A percentile compares a stretch with the other conserved stretches of the same genome.
These are phyloP conservation scores for Bothriochloa decipiens DNA, from an alignment of 176 grass and related monocot genomes.

Conservation along the genomic window DNA sequence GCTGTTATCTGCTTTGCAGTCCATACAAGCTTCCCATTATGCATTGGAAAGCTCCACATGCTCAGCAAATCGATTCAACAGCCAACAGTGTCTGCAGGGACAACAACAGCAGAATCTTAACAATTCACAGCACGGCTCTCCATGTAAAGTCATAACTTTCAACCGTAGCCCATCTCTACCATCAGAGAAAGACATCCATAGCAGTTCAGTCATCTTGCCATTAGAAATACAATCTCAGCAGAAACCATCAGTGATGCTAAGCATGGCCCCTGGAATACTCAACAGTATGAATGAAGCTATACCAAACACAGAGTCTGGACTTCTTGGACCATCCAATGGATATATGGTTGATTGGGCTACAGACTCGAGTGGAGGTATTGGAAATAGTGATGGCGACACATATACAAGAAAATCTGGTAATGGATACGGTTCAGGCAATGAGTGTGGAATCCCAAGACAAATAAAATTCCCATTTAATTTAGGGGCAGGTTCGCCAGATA, in stretches of 20 bases:
- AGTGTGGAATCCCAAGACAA: constrained; percentile 35
- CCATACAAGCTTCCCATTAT: constrained; percentile 51
- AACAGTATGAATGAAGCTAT: constrained; percentile 43
- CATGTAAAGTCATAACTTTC: constrained; percentile 48
- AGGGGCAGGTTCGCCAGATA: constrained; percentile 53
- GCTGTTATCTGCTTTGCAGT: constrained; percentile 45
- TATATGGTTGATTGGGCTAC: constrained; percentile 42
- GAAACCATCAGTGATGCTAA: constrained; percentile 56
- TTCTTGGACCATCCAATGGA: constrained; percentile 42
- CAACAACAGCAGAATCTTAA: constrained; percentile 36
- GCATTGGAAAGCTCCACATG: constrained; percentile 55
- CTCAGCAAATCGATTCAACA: constrained; percentile 44
- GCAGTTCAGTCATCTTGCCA: constrained; percentile 46
- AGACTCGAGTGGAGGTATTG: constrained; percentile 34
- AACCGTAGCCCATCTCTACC: constrained; percentile 34
- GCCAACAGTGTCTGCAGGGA: constrained; percentile 40
- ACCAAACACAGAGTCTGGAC: constrained; percentile 41
- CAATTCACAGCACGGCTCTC: constrained; percentile 49
- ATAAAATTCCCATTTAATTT: constrained; percentile 64
- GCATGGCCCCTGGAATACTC: constrained; percentile 53
- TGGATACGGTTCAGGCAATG: constrained; percentile 21
- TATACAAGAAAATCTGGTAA: constrained; percentile 35
- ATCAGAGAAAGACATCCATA: constrained; percentile 50
- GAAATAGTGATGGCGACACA: constrained; percentile 35
- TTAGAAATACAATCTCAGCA: constrained; percentile 49